Conservation (phyloP, 257 asterid species). For the Rehmannia glutinosa region DNA sequence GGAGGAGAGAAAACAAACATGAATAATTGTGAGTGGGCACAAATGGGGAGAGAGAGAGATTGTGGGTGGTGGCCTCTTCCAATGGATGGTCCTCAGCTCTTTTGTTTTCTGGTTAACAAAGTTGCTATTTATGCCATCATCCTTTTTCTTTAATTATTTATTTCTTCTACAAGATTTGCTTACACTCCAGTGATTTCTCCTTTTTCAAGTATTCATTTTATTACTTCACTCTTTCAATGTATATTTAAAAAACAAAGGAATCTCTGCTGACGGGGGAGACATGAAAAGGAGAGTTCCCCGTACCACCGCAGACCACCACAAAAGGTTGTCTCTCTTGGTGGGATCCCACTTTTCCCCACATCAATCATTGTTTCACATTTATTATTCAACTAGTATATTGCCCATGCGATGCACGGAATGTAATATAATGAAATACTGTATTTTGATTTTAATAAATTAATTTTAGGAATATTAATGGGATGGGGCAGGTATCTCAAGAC, state of each 20-base stretch:
- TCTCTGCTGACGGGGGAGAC: background rate
- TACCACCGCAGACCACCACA: constrained; percentile 24
- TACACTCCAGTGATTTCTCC: background rate
- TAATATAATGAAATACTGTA: no score
- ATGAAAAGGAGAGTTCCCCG: constrained; percentile 23
- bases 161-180: no score
- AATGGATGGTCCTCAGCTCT: constrained; percentile 24
- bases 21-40: constrained; percentile 11
- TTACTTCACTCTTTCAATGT: background rate
- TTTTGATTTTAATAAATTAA: no score
- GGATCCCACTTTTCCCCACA: constrained; percentile 22
- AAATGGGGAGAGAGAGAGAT: background rate
- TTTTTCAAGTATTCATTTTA: background rate
- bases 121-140: background rate
- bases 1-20: background rate
- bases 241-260: no score
- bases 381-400: no score
- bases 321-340: constrained; percentile 18
- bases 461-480: no score
- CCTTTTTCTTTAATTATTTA: background rate
- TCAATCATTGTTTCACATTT: constrained; percentile 8
- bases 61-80: constrained; percentile 12
- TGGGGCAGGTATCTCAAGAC: no score
- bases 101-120: background rate
- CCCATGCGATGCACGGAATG: no score